Evolutionary conservation across 1,139 yeast genomes (phyloP).

Genomic region (Debaryomyces singareniensis): DNA sequence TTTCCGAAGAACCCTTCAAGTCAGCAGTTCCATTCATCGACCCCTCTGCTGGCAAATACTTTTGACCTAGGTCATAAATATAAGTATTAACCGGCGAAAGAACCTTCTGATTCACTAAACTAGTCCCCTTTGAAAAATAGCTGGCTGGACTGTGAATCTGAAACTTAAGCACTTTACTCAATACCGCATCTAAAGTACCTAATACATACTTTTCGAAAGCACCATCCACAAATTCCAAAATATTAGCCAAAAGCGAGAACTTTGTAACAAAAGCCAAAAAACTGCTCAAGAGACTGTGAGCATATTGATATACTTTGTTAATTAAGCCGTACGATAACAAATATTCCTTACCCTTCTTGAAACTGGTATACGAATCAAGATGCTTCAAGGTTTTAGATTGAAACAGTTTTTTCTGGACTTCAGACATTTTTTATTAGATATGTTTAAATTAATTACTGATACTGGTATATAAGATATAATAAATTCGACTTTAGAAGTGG

Average conservation of each 20-base stretch:
- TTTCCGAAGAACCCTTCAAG: slow-evolving; percentile 14
- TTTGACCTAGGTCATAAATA: slow-evolving; percentile 22
- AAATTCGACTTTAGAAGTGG: too few relatives aligned
- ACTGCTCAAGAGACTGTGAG: slow-evolving; percentile 12
- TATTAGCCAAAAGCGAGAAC: slow-evolving; percentile 18
- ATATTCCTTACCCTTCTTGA: slow-evolving; percentile 16
- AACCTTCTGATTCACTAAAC: slow-evolving; percentile 16
- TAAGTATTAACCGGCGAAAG: slow-evolving; percentile 25
- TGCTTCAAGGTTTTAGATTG: slow-evolving; percentile 32
- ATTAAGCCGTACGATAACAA: slow-evolving; percentile 22
- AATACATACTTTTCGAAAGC: slow-evolving; percentile 22
- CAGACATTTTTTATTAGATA: too few relatives aligned
- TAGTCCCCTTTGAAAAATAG: slow-evolving; percentile 11
- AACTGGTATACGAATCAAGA: slow-evolving; percentile 25
- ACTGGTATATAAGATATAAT: too few relatives aligned
- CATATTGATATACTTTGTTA: slow-evolving; percentile 16
- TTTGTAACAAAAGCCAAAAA: slow-evolving; percentile 18
- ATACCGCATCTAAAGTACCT: slow-evolving; percentile 13
- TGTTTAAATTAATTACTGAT: too few relatives aligned
- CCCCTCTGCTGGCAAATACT: slow-evolving; percentile 24
- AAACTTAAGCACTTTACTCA: slow-evolving; percentile 6
- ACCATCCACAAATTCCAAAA: slow-evolving; percentile 21
- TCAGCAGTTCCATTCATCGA: slow-evolving; percentile 16
- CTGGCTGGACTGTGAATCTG: slow-evolving; percentile 11
- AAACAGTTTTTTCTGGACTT: slow-evolving; percentile 11